Base-by-base conservation (phyloP, 2,329 filamentous ascomycete genomes). In the Claviceps maximensis region DNA sequence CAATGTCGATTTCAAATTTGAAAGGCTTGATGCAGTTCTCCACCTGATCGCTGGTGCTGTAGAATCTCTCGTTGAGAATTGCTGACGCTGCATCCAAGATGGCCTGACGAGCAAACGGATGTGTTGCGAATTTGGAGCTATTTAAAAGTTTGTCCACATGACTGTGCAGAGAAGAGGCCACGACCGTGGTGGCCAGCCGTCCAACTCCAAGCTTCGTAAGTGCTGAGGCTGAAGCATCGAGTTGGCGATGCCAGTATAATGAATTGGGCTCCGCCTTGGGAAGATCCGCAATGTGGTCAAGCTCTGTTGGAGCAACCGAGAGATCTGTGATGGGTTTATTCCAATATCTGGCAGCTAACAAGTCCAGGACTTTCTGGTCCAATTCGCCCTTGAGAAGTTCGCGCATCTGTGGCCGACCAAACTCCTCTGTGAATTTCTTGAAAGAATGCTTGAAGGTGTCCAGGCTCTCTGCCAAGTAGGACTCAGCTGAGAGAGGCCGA, bases 1-100 rank as follows among this genome's bases (percentile, higher is more conserved):
- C 89, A 46, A 98, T 83, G 61, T 98, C 93, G 54, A 98, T 95
- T 57, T 96, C 89, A 60, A 91, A 97, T 66, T 98, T 98, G 74
- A 91, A 98, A 0, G 94, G 93, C 69, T 98, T 98, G 70, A 98
- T 94, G 65, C 91, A 98, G 65, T 97, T 97, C 68, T 98, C 93
- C 1, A 98, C 87, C 69, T 97, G 93, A 63, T 98, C 94, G 57
- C 87, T 93, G 1, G 94, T 98, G 69, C 91, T 93, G 71, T 96
- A 97, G 58, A 95, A 95, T 15, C 91, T 79, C 62, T 98, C 93
- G 58, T 93, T 93, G 13, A 98, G 72, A 51, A 98, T 97, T 27
- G 82, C 86, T 0, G 88, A 86, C 1, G 89, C 89, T 1, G 93
- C 90, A 60, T 96, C 89, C 48, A 83, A 86, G 58, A 98, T 97